Evolutionary conservation across 106 monocot genomes (phyloP).

Genomic region (Dioscorea dumetorum): DNA sequence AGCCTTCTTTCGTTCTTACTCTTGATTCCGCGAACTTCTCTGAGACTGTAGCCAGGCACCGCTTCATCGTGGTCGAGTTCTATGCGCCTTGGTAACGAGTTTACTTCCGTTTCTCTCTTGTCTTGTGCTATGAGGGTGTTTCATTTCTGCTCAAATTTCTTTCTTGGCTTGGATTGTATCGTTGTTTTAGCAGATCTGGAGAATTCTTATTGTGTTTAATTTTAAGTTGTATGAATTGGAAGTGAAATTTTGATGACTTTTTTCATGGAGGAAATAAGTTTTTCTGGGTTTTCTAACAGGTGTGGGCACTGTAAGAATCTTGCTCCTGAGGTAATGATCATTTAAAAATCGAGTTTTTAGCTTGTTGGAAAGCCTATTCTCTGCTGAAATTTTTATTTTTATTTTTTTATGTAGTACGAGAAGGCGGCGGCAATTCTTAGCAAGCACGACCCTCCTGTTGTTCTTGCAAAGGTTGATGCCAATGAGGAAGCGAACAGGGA

Average conservation of each 20-base stretch:
- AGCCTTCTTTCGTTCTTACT: slow-evolving; percentile 18
- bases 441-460: slow-evolving; percentile 69
- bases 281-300: slow-evolving; percentile 32
- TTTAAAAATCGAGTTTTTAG: not conserved
- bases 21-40: slow-evolving; percentile 26
- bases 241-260: not conserved
- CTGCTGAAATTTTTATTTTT: not conserved
- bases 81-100: slow-evolving; percentile 36
- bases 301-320: slow-evolving; percentile 90
- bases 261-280: not conserved
- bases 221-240: not conserved
- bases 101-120: not conserved
- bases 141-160: not conserved
- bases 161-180: not conserved
- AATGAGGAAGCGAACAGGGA: slow-evolving; percentile 67
- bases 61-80: slow-evolving; percentile 43
- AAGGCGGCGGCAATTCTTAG: slow-evolving; percentile 67
- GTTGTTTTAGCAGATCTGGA: not conserved
- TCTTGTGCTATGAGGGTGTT: slow-evolving; percentile 51
- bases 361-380: not conserved
- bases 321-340: slow-evolving; percentile 71
- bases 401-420: slow-evolving; percentile 52
- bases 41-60: slow-evolving; percentile 24
- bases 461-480: slow-evolving; percentile 91
- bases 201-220: not conserved